Base-by-base conservation (phyloP, 75 land plant species). In the Pinus albicaulis region DNA sequence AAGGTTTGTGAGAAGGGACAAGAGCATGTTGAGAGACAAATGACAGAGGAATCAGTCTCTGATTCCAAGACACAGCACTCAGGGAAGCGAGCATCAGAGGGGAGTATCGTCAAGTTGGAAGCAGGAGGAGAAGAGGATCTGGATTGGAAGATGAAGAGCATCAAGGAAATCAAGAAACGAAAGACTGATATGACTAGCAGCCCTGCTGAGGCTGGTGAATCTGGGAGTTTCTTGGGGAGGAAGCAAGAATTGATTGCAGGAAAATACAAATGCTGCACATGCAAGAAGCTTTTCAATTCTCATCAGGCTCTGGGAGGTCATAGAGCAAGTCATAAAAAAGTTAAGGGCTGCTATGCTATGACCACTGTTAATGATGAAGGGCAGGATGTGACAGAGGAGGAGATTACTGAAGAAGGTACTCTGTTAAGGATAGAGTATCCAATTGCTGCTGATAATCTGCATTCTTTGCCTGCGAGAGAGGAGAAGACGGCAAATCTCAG, bases 271-370 rank as follows among this genome's bases (percentile, higher is more conserved):
- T 80, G 82, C 71, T 57, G 64, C 44, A 76, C 76, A 14, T 80
- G 82, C 56, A 77, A 77, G 66, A 76, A 80, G 56, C 25, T 79
- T 56, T 80, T 80, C 80, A 76, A 57, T 28, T 57, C 82, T 16
- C 64, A 59, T 14, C 82, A 77, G 65, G 82, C 82, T 77, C 72
- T 80, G 55, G 80, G 80, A 36, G 80, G 80, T 44, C 82, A 80
- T 56, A 77, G 76, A 60, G 55, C 78, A 23, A 75, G 82, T 66
- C 82, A 80, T 36, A 55, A 71, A 71, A 76, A 76, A 20, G 55
- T 66, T 23, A 64, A 76, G 73, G 79, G 78, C n/a, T 74, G 79
- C 55, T 78, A 44, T 73, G 79, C 79, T 3, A 76, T 26, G 5
- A 41, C 73, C 12, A 48, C 53, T 48, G 53, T 48, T 48, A 10